Base-by-base conservation (phyloP, 306 rosid species). In the Cyamopsis tetragonoloba region DNA sequence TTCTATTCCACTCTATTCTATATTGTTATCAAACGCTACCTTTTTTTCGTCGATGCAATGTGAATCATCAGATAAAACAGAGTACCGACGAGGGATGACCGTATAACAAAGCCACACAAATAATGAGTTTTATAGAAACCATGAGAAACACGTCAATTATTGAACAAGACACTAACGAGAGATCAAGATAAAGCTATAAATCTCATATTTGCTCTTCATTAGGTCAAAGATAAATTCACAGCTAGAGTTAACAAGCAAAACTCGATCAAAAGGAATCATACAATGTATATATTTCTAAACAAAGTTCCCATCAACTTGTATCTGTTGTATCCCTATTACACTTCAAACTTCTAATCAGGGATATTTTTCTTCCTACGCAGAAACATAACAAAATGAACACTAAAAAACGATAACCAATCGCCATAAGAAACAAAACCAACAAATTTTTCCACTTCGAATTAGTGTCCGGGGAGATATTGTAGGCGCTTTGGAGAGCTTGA, bases 341-440 rank as follows among this genome's bases (percentile, higher is more conserved):
- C 61, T 50, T 72, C 50, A 83, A 82, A 66, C 81, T 48, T 73
- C 64, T 85, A 47, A 31, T 81, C 6, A 86, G n/a, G 60, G 73
- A 68, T 54, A 22, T 70, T 53, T 83, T 83, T 54, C 76, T 82
- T 30, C 86, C 92, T 1, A 77, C 49, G 3, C 69, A 83, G 42
- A 88, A 77, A 55, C 66, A 73, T 23, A 93, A 77, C 23, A 86
- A 71, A 71, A 85, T 58, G 68, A 90, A 78, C 74, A 83, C 85
- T 0, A 90, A 49, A 66, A 90, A 46, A 9, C 99, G 95, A 77
- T 90, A 90, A 14, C 85, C 88, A 7, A 85, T 74, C 7, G 89
- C 97, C 96, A 95, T 90, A 46, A 95, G 86, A 82, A 95, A 88
- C 86, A 95, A 74, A 55, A 90, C 75, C 82, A 95, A 81, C 73